phyloP scores from a whole-genome alignment of 345 rosid species.

The Acer campestre region DNA sequence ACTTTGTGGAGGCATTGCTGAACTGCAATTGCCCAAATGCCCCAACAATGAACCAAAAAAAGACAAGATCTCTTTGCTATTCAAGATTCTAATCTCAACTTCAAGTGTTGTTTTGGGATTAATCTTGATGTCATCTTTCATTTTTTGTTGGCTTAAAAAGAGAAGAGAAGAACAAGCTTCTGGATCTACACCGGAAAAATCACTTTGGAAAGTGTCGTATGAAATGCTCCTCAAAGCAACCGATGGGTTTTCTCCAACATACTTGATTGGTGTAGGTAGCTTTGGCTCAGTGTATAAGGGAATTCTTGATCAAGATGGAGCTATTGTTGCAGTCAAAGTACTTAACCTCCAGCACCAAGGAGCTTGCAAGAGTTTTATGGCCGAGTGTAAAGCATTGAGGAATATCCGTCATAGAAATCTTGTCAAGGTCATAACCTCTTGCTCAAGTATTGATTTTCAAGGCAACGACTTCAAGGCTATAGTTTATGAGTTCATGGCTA shows the following conservation, averaged over 20 bases:
- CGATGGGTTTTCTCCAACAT: slow-evolving; percentile 15
- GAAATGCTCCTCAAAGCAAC: slow-evolving; percentile 17
- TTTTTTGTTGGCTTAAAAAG: not conserved
- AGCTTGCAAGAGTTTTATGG: slow-evolving; percentile 17
- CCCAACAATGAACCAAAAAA: not conserved
- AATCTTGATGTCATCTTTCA: not conserved
- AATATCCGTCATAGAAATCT: too few species aligned
- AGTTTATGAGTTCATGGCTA: too few species aligned
- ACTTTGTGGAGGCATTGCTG: too few species aligned
- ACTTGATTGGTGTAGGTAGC: slow-evolving; percentile 21
- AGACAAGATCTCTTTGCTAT: not conserved
- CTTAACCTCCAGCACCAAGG: not conserved
- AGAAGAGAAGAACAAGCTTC: too few species aligned
- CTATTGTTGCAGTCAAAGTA: not conserved
- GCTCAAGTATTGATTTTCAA: too few species aligned
- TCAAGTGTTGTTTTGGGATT: not conserved
- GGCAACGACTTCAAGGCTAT: too few species aligned
- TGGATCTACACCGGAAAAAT: not conserved
- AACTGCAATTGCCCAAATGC: slow-evolving; percentile 9
- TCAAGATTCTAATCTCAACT: not conserved
- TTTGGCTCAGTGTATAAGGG: slow-evolving; percentile 28
- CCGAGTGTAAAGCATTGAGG: too few species aligned
- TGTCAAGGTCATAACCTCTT: too few species aligned
- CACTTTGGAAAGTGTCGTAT: slow-evolving; percentile 16
- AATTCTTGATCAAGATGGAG: not conserved